These are phyloP conservation scores for Tulasnella sp. DNA, from an alignment of 768 basidiomycete genomes.

Conservation along the genomic window DNA sequence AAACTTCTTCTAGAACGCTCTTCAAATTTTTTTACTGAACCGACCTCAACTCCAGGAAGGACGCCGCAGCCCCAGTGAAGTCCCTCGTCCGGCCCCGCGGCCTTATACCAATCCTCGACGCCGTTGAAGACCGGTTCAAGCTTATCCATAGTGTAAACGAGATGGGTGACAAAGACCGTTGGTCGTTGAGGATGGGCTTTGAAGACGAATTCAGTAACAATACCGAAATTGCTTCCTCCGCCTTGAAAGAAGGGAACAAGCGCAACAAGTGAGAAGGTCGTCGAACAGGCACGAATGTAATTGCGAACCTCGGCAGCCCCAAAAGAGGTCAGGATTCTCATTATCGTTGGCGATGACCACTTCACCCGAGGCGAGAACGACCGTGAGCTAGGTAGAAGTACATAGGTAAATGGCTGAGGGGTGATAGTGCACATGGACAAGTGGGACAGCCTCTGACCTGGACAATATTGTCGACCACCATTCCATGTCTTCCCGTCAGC, in stretches of 20 bases:
- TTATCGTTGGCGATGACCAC: constrained; percentile 4
- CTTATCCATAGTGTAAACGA: neutral
- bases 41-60: neutral
- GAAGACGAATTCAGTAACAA: constrained; percentile 15
- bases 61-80: neutral
- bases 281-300: neutral
- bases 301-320: constrained; percentile 1
- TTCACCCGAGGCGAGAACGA: constrained; percentile 7
- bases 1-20: too few species aligned
- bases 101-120: neutral
- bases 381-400: neutral
- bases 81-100: neutral
- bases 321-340: constrained; percentile 4
- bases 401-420: neutral
- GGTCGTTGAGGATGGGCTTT: constrained; percentile 38
- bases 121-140: neutral
- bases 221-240: neutral
- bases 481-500: neutral
- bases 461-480: neutral
- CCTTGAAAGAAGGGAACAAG: neutral
- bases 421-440: neutral
- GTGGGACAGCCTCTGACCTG: neutral
- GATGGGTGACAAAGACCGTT: neutral
- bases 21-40: neutral
- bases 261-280: neutral